Percentiles rank a stretch among this genome's conserved stretches.
phyloP scores from a whole-genome alignment of 2,329 filamentous ascomycete species.

The Boeremia lycopersici region DNA sequence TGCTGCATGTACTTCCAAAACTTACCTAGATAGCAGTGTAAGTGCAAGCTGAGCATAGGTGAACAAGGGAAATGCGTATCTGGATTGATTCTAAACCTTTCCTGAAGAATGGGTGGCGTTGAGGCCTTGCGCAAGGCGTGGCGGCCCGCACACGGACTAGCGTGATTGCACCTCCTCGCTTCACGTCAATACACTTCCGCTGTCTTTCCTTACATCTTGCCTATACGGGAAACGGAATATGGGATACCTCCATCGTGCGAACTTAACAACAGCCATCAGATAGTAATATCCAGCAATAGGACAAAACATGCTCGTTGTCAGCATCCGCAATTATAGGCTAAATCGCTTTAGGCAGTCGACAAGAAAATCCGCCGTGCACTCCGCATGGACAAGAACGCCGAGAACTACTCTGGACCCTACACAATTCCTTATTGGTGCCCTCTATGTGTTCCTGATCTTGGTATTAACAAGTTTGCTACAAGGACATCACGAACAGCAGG shows the following conservation, averaged over 20 bases:
- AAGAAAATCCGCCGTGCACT: slow-evolving; percentile 5
- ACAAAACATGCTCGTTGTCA: background rate
- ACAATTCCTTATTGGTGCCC: background rate
- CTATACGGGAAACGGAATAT: background rate
- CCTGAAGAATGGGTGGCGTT: background rate
- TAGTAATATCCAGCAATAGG: background rate
- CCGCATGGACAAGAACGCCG: slow-evolving; percentile 15
- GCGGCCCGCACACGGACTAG: background rate
- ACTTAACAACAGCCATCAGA: background rate
- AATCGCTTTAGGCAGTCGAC: slow-evolving; percentile 11
- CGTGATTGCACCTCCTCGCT: background rate
- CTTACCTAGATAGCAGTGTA: too few relatives aligned
- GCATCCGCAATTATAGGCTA: background rate
- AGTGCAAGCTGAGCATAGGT: background rate
- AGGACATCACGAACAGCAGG: background rate
- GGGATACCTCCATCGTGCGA: background rate
- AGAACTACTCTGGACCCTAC: background rate
- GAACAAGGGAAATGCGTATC: background rate
- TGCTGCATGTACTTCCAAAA: too few relatives aligned
- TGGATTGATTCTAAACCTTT: too few relatives aligned
- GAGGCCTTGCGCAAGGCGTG: background rate
- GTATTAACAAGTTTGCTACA: background rate
- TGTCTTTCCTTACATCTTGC: background rate
- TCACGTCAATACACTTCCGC: background rate
- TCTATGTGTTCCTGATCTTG: slow-evolving; percentile 6